These are phyloP conservation scores for Mycena alexandri DNA, from an alignment of 768 basidiomycete genomes.

Conservation along the genomic window DNA sequence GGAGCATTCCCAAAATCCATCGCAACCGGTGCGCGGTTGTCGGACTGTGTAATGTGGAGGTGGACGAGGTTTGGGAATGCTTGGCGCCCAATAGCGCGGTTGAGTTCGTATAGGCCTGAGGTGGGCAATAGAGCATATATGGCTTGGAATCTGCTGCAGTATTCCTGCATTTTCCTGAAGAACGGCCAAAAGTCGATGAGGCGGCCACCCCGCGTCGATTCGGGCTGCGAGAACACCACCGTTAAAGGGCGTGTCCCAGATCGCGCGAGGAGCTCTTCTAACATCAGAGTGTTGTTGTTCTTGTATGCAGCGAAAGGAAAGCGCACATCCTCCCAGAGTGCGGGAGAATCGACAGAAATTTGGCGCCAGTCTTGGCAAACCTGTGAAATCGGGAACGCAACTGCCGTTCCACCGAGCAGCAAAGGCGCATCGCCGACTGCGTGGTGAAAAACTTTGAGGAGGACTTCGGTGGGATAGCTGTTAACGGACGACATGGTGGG, in stretches of 20 bases:
- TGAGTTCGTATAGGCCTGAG: conserved; percentile 4
- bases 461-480: conserved; percentile 18
- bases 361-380: conserved; percentile 15
- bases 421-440: conserved; percentile 13
- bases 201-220: not conserved
- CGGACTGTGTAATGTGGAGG: conserved; percentile 18
- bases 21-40: conserved; percentile 1
- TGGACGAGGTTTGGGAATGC: conserved; percentile 9
- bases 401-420: conserved; percentile 12
- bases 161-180: conserved; percentile 18
- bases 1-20: conserved; percentile 16
- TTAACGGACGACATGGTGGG: conserved; percentile 18
- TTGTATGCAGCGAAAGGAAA: conserved; percentile 8
- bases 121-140: conserved; percentile 20
- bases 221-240: conserved; percentile 9
- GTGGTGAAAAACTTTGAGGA: conserved; percentile 19
- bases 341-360: conserved; percentile 18
- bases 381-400: conserved; percentile 25
- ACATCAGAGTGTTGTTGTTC: not conserved
- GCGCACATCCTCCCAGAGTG: conserved; percentile 22
- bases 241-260: conserved; percentile 7
- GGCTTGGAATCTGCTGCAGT: conserved; percentile 7
- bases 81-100: not conserved
- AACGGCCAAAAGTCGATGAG: conserved; percentile 11
- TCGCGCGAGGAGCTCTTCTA: conserved; percentile 5